A percentile compares a stretch with the other conserved stretches of the same genome.
Evolutionary conservation across 345 rosid species (phyloP).

Genomic region (Rhodomyrtus tomentosa): DNA sequence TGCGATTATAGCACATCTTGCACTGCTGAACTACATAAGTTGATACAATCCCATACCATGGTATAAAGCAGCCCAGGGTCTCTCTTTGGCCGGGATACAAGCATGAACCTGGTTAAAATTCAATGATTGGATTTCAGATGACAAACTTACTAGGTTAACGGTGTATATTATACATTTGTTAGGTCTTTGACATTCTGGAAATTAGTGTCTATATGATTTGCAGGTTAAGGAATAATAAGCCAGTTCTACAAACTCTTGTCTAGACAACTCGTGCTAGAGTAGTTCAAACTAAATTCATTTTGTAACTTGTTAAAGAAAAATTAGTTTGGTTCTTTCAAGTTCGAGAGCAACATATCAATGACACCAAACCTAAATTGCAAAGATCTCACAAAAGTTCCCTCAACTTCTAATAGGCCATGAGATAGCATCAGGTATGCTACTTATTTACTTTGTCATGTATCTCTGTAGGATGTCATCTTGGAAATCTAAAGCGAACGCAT

Average conservation of each 20-base stretch:
- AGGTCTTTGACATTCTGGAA: neutral
- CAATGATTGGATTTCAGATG: neutral
- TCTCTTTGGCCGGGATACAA: slow-evolving; percentile 61
- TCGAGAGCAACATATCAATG: neutral
- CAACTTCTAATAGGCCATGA: neutral
- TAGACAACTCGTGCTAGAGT: neutral
- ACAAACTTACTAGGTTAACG: neutral
- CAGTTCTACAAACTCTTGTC: neutral
- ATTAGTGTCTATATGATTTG: neutral
- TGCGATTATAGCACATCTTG: neutral
- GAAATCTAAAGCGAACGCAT: neutral
- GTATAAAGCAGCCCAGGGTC: slow-evolving; percentile 82
- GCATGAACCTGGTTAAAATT: slow-evolving; percentile 60
- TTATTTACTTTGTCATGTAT: neutral
- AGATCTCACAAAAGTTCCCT: neutral
- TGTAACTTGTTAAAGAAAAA: neutral
- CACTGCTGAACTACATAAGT: neutral
- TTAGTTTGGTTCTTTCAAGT: neutral
- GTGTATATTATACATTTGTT: neutral
- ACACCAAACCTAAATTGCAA: neutral
- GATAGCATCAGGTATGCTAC: neutral
- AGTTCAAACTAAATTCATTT: neutral
- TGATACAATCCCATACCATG: slow-evolving; percentile 29
- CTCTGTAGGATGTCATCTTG: neutral
- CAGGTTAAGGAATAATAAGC: neutral